Base-by-base conservation (phyloP, 106 monocot genomes). In the Dendrobium nobile region DNA sequence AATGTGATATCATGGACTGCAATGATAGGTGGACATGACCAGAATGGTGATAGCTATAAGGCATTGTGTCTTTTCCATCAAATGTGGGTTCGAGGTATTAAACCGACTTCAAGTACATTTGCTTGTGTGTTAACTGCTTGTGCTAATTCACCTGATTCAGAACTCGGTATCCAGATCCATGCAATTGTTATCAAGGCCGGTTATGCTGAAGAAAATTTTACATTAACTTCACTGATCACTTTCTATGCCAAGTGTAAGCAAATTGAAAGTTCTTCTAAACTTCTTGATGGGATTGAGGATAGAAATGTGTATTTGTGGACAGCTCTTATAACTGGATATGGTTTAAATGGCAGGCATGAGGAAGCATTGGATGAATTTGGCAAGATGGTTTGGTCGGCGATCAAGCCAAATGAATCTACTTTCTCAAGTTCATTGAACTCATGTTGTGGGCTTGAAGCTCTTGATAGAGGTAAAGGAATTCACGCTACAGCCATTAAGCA, bases 1-100 rank as follows among this genome's bases (percentile, higher is more conserved):
- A 89, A 94, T 74, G 83, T 89, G 31, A 86, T 94, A 43, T 89
- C 93, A 73, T 94, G 94, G 94, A 91, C 94, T 1, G 89, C 91
- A n/a, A 88, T 94, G 88, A 94, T 94, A 33, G 80, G 86, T 28
- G 94, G 91, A 22, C 82, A 84, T 33, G 85, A 87, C 20, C 86
- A 85, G 79, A 91, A 89, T 54, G 89, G 89, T 1, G 80, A 87
- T 28, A 87, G 86, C 54, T 26, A 78, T 11, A 73, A 67, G 19
- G 87, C 91, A 27, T 73, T 88, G 78, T 1, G 40, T 61, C 77
- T 91, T 4, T 91, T 91, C 43, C 28, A 37, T 7, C 18, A 84
- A 73, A 89, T 94, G 89, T 85, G 82, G 77, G 70, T 17, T 84
- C 87, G 84, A 11, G 87, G 85, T 22, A 81, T 88, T 4, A 80